Evolutionary conservation across 164 flowering plant species (phyloP).

Genomic region (Tinospora cordifolia): DNA sequence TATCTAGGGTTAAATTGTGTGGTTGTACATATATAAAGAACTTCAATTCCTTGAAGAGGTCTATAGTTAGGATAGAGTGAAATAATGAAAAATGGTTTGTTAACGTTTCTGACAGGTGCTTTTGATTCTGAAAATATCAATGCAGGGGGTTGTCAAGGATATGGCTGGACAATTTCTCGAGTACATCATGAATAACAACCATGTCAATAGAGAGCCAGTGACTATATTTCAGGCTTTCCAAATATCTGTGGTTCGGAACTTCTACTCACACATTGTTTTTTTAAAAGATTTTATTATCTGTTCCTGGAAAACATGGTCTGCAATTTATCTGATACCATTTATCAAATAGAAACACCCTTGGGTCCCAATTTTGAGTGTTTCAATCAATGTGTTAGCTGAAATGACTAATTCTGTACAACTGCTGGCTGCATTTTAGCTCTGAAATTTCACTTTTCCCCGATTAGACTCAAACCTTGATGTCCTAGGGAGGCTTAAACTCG

Average conservation of each 20-base stretch:
- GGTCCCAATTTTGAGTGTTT: neutral
- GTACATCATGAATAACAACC: constrained; percentile 53
- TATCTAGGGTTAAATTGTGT: neutral
- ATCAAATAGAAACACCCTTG: neutral
- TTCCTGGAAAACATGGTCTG: neutral
- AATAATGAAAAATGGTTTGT: neutral
- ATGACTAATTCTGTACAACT: neutral
- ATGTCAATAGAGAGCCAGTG: constrained; percentile 41
- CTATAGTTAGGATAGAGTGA: neutral
- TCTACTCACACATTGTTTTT: neutral
- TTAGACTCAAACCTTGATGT: neutral
- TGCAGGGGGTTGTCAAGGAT: constrained; percentile 58
- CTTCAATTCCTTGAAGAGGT: neutral
- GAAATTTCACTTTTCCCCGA: neutral
- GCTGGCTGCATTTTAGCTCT: neutral
- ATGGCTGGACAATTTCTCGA: constrained; percentile 51
- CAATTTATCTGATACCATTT: neutral
- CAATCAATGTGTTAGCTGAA: neutral
- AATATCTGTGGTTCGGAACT: constrained; percentile 65
- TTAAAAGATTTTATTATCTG: neutral
- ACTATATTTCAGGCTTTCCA: constrained; percentile 68
- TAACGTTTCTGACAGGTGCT: constrained; percentile 4
- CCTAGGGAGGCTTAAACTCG: neutral
- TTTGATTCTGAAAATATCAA: constrained; percentile 6
- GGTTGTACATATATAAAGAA: neutral